Conservation (phyloP, 495 filamentous ascomycete genomes). For the Penicillium coffeae region DNA sequence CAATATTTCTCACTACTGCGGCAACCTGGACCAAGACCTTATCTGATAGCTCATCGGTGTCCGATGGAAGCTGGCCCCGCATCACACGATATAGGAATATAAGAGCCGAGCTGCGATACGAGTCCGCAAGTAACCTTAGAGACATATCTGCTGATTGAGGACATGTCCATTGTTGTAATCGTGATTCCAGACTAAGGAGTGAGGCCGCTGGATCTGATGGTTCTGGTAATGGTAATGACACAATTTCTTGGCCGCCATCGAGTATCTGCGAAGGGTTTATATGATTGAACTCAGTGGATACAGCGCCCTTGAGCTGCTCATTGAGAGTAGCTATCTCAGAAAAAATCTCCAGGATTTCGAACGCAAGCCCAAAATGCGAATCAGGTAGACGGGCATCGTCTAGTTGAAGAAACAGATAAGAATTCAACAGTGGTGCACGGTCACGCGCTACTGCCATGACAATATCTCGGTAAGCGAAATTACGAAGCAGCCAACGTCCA, state of each 20-base stretch:
- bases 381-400: slow-evolving; percentile 6
- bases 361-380: slow-evolving; percentile 14
- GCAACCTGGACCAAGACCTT: slow-evolving; percentile 4
- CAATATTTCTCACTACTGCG: slow-evolving; percentile 3
- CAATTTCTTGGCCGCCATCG: too few relatives aligned
- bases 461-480: slow-evolving; percentile 13
- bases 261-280: not conserved
- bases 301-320: not conserved
- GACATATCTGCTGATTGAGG: slow-evolving; percentile 5
- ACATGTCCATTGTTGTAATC: slow-evolving; percentile 3
- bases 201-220: not conserved
- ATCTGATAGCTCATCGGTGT: not conserved
- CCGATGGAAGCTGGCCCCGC: not conserved
- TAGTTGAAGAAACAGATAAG: slow-evolving; percentile 6
- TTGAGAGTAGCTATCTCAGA: slow-evolving; percentile 2
- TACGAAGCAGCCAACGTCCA: slow-evolving; percentile 10
- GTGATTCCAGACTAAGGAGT: not conserved
- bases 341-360: slow-evolving; percentile 8
- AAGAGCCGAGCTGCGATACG: slow-evolving; percentile 11
- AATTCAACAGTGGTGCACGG: slow-evolving; percentile 5
- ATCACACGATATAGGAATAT: slow-evolving; percentile 9
- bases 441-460: slow-evolving; percentile 9
- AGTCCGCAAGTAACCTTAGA: slow-evolving; percentile 6
- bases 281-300: not conserved
- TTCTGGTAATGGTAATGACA: not conserved